phyloP scores from a whole-genome alignment of 352 stramenopile genomes.

The Albugo candida region DNA sequence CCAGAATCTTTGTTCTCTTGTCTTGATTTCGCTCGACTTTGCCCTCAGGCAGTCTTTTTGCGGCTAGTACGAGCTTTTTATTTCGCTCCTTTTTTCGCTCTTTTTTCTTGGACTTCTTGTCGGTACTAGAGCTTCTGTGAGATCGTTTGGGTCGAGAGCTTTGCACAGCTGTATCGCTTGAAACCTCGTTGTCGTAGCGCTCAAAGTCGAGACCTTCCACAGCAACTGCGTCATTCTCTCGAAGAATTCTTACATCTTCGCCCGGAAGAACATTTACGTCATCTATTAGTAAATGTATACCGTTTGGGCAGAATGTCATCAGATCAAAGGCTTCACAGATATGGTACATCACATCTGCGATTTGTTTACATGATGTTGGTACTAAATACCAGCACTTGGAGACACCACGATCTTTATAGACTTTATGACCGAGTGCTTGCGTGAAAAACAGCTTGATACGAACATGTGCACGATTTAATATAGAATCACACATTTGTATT shows the following conservation, averaged over 20 bases:
- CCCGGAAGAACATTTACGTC: conserved; percentile 34
- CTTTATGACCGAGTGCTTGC: conserved; percentile 23
- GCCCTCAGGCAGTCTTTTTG: too few species aligned
- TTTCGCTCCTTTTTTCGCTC: too few species aligned
- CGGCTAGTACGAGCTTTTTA: too few species aligned
- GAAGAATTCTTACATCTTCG: conserved; percentile 30
- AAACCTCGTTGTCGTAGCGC: too few species aligned
- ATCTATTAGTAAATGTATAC: conserved; percentile 35
- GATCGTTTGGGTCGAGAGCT: too few species aligned
- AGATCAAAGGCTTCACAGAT: conserved; percentile 39
- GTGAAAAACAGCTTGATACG: conserved; percentile 34
- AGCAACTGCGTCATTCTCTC: conserved; percentile 35
- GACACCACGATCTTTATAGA: conserved; percentile 28
- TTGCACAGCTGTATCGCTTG: too few species aligned
- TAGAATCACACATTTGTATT: too few species aligned
- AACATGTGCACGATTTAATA: not conserved
- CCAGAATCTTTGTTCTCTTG: too few species aligned
- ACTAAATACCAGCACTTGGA: conserved; percentile 48
- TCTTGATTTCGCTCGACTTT: too few species aligned
- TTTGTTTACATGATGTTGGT: conserved; percentile 17
- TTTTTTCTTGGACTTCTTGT: too few species aligned
- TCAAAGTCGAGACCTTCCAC: conserved; percentile 7
- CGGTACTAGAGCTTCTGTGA: too few species aligned
- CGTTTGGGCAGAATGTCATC: conserved; percentile 16
- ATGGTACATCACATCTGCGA: conserved; percentile 38